These are phyloP conservation scores for Coccinonectria pachysandricola DNA, from an alignment of 2,329 filamentous ascomycete species.

Conservation along the genomic window DNA sequence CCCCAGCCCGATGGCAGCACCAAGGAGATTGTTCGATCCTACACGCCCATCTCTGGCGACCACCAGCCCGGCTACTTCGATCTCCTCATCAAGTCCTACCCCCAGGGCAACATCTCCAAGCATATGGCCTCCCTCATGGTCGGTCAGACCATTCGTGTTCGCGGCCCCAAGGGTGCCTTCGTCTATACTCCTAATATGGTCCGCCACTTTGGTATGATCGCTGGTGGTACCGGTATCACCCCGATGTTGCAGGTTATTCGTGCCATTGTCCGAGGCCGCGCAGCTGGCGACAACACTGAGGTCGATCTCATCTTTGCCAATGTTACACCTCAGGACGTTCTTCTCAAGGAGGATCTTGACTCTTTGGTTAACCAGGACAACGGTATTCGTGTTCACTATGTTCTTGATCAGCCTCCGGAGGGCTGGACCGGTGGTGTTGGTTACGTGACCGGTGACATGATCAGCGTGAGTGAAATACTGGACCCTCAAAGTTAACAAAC, in stretches of 20 bases:
- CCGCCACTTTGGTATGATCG: constrained; percentile 93
- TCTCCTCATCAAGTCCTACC: constrained; percentile 95
- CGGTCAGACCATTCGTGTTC: constrained; percentile 80
- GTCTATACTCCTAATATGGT: constrained; percentile 97
- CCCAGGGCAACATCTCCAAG: constrained; percentile 94
- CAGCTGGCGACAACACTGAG: constrained; percentile 72
- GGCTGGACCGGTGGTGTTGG: constrained; percentile 87
- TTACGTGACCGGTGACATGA: constrained; percentile 93
- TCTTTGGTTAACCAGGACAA: constrained; percentile 64
- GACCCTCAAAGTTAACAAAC: constrained; percentile 8
- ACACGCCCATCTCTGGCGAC: constrained; percentile 86
- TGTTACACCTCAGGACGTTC: constrained; percentile 83
- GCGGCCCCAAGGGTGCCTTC: constrained; percentile 94
- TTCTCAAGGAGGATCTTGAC: constrained; percentile 88
- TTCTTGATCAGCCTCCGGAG: constrained; percentile 90
- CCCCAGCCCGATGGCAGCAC: constrained; percentile 55
- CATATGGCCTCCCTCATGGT: constrained; percentile 75
- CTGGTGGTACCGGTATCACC: constrained; percentile 93
- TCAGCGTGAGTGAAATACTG: constrained; percentile 50
- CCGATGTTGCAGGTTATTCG: constrained; percentile 96
- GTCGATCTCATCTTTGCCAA: constrained; percentile 96
- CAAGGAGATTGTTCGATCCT: constrained; percentile 83
- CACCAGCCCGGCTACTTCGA: constrained; percentile 87
- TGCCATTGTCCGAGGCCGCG: constrained; percentile 74
- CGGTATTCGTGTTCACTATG: constrained; percentile 83